Evolutionary conservation across 179 eudicot species (phyloP), one percentile per base, ranked within the genome.

Genomic region (Carnegiea gigantea): DNA sequence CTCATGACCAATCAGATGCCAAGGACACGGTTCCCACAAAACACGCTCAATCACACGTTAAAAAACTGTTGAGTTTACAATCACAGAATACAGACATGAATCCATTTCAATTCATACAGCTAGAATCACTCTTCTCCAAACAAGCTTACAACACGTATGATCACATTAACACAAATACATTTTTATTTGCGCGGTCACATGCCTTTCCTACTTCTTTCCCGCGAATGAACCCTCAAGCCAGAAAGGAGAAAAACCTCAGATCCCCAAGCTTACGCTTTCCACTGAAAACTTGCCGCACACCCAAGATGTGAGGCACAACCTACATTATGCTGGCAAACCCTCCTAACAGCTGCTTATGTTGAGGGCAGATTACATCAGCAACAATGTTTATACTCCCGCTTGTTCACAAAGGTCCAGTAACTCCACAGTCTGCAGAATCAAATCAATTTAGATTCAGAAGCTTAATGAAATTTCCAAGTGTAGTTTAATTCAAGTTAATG

Each of bases 331-430:
- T 78, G 79, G 78, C 87, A 81, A 86, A 85, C 70, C 70, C 59
- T 73, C 84, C 59, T 24, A 48, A 38, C 76, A 65, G 48, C 78
- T 77, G 82, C 81, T 86, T 54, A 14, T 72, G 77, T 78, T 62
- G 76, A 73, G 18, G 76, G 78, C 54, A 48, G 74, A 82, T 65
- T n/a, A 46, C 6, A 64, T 38, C 79, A n/a, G 83, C 75, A 36
- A 48, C 82, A n/a, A 40, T 23, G 73, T 80, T 82, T 85, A 92
- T 80, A 86, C 85, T 77, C 93, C 88, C 3, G 93, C 93, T 88
- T 92, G 96, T 84, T 95, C 98, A 80, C 98, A 95, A 28, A 95
- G 97, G 83, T 95, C 98, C 54, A 95, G 87, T 87, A 93, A 88
- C 90, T 89, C 93, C 76, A 95, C 88, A 67, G 98, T 95, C 98